Conservation (phyloP, 164 flowering plant genomes). For the Dillenia turbinata region DNA sequence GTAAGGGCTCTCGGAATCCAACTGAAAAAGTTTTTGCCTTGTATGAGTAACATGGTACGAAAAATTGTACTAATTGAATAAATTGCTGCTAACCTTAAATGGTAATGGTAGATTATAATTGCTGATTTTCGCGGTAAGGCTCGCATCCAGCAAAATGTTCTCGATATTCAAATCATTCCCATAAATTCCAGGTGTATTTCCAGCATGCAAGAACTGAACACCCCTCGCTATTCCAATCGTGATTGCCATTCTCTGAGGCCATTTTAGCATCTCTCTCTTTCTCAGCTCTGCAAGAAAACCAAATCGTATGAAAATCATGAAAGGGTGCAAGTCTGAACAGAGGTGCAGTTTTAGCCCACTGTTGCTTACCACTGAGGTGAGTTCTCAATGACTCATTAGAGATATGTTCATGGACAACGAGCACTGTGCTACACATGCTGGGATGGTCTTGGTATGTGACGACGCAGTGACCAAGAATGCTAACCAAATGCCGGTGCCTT, state of each 20-base stretch:
- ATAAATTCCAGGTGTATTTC: conserved; percentile 48
- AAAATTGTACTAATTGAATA: background rate
- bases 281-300: conserved; percentile 44
- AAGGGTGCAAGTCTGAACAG: too few species aligned
- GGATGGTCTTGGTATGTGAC: conserved; percentile 48
- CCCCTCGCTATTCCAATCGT: conserved; percentile 72
- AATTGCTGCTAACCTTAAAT: conserved; percentile 36
- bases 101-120: conserved; percentile 58
- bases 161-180: conserved; percentile 65
- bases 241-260: conserved; percentile 79
- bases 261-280: conserved; percentile 56
- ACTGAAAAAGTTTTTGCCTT: conserved; percentile 24
- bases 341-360: too few species aligned
- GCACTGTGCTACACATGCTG: conserved; percentile 38
- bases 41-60: background rate
- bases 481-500: conserved; percentile 72
- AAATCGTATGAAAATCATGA: background rate
- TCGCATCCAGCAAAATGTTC: conserved; percentile 64
- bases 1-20: conserved; percentile 41
- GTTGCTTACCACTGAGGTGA: conserved; percentile 56
- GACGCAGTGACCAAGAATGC: conserved; percentile 83
- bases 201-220: conserved; percentile 74
- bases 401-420: conserved; percentile 57
- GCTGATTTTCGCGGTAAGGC: conserved; percentile 63
- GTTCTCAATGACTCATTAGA: conserved; percentile 55